Base-by-base conservation (phyloP, 2,329 filamentous ascomycete genomes). In the Fusarium acutatum region DNA sequence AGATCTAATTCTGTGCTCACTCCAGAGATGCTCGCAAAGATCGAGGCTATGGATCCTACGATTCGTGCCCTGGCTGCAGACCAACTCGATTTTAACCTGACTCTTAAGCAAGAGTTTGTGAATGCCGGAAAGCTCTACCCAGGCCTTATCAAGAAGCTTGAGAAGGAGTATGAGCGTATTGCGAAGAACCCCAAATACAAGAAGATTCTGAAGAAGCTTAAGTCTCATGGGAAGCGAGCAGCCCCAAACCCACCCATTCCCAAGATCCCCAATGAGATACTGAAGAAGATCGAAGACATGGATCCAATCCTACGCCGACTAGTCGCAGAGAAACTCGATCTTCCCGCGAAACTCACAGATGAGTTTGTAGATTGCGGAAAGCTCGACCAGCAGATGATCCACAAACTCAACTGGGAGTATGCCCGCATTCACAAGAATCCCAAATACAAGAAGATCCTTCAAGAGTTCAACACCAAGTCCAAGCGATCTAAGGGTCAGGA, bases 331-430 rank as follows among this genome's bases (percentile, higher is more conserved):
- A 41, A n/a, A 26, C 22, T 69, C 30, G 30, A 32, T 8, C 30
- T 68, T 14, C 15, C 46, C 8, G 13, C 32, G 6, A 28, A 32
- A 24, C 38, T 69, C 22, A 22, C 24, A n/a, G 7, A n/a, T 4
- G 47, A 68, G 32, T 37, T 68, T n/a, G 37, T 15, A n/a, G 34
- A 43, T 7, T 46, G 47, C 24, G 37, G 46, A 14, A 53, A 44
- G 47, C 37, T 68, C 12, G 34, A 17, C 15, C 41, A 59, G 9
- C 20, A 20, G 5, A 37, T 68, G 41, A 30, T 63, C 26, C 22
- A 68, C 11, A 63, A 49, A 22, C 37, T 68, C 15, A 63, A 56
- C 49, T 47, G 46, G 38, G 54, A 66, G 26, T 68, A 46, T n/a
- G 38, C 28, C 20, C 66, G 58, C 15, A 17, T 62, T 18, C 13